These are phyloP conservation scores for Nitzschia palea DNA, from an alignment of 108 stramenopile species.

Conservation along the genomic window DNA sequence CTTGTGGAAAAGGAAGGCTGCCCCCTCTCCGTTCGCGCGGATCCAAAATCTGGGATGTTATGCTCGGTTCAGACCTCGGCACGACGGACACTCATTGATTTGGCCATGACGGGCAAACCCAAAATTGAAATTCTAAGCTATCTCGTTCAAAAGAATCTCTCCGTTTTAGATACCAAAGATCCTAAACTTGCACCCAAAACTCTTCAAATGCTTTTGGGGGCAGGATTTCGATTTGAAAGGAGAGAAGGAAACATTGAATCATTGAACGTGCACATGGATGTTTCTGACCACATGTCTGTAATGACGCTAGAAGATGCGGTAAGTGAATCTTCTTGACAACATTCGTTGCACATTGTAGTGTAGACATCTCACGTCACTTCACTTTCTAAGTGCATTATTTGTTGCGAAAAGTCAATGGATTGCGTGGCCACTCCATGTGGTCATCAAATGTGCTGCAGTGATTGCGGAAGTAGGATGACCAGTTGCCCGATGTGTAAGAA, in stretches of 20 bases:
- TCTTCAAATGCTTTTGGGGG: conserved; percentile 46
- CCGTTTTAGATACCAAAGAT: conserved; percentile 36
- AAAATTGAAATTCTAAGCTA: conserved; percentile 49
- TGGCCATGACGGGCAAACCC: conserved; percentile 55
- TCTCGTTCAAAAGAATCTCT: conserved; percentile 33
- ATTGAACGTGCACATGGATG: not conserved
- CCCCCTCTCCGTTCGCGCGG: conserved; percentile 44
- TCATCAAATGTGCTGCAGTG: conserved; percentile 71
- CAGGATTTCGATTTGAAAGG: conserved; percentile 17
- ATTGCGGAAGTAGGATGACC: conserved; percentile 43
- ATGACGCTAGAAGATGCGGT: conserved; percentile 42
- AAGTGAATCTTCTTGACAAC: conserved; percentile 20
- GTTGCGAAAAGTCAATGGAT: conserved; percentile 55
- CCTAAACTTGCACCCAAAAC: conserved; percentile 50
- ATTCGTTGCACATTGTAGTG: too few relatives aligned
- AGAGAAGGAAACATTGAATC: not conserved
- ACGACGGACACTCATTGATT: conserved; percentile 38
- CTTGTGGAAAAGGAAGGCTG: conserved; percentile 71
- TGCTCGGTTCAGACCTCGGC: conserved; percentile 39
- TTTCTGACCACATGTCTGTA: conserved; percentile 17
- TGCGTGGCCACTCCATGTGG: conserved; percentile 82
- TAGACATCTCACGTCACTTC: too few relatives aligned
- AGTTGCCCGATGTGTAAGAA: conserved; percentile 66
- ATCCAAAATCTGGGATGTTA: conserved; percentile 23
- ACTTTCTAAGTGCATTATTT: conserved; percentile 52